Percentiles rank a stretch among this genome's conserved stretches.
Evolutionary conservation across 2,329 filamentous ascomycete species (phyloP).

Genomic region (Diaporthe citrichinensis): DNA sequence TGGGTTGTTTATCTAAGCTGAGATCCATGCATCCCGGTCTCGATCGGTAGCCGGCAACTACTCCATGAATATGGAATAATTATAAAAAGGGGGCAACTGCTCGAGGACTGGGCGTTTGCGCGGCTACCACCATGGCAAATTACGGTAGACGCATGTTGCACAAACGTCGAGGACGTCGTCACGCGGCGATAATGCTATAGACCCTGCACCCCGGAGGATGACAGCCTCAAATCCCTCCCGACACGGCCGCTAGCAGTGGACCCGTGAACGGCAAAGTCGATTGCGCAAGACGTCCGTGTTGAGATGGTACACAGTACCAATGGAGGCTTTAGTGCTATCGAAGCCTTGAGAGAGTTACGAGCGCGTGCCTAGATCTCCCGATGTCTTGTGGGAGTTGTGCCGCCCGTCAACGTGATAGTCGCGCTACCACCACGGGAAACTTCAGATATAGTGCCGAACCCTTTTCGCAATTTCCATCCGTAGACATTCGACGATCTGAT

Average conservation of each 20-base stretch:
- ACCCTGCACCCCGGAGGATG: constrained; percentile 19
- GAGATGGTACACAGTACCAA: constrained; percentile 27
- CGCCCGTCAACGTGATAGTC: constrained; percentile 15
- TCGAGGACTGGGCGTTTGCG: neutral
- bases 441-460: constrained; percentile 8
- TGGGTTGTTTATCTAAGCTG: constrained; percentile 20
- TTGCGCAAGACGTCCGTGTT: neutral
- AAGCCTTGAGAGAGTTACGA: neutral
- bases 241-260: constrained; percentile 7
- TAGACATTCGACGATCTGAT: constrained; percentile 12
- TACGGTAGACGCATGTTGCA: neutral
- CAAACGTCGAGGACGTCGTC: constrained; percentile 13
- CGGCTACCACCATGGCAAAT: neutral
- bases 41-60: constrained; percentile 35
- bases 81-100: neutral
- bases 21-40: constrained; percentile 24
- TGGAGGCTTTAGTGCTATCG: neutral
- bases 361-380: constrained; percentile 1
- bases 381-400: constrained; percentile 25
- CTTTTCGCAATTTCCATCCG: neutral
- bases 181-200: neutral
- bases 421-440: neutral
- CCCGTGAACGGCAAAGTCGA: constrained; percentile 28
- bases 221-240: constrained; percentile 9
- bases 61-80: constrained; percentile 2